phyloP scores from a whole-genome alignment of 306 rosid genomes.

The Vicia faba region DNA sequence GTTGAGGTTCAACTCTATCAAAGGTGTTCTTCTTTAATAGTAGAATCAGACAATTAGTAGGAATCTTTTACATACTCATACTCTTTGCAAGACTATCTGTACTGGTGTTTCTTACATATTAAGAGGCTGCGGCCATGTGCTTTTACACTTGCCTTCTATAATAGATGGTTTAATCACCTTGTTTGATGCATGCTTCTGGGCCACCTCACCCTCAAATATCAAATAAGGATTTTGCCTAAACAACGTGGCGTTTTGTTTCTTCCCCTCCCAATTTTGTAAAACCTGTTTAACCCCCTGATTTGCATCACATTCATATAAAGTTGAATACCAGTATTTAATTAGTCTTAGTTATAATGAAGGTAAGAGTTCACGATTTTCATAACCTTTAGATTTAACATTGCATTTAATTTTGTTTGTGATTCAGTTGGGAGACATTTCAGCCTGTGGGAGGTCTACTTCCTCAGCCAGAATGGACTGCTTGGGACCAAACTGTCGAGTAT shows the following conservation, averaged over 20 bases:
- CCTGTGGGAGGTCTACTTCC: conserved; percentile 97
- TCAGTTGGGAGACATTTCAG: conserved; percentile 99
- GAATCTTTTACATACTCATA: neutral
- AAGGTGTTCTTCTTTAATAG: neutral
- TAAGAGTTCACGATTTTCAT: conserved; percentile 11
- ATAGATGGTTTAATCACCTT: neutral
- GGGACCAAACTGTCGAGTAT: conserved; percentile 97
- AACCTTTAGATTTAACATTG: conserved; percentile 29
- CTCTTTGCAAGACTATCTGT: neutral
- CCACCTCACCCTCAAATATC: conserved; percentile 5
- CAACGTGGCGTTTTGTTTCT: neutral
- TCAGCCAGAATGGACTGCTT: conserved; percentile 99
- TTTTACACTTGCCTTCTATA: neutral
- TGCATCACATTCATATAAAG: conserved; percentile 17
- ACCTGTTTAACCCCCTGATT: conserved; percentile 24
- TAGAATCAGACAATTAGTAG: conserved; percentile 1
- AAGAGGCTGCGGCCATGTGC: neutral
- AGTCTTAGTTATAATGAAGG: conserved; percentile 17
- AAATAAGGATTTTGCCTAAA: conserved; percentile 23
- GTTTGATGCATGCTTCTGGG: conserved; percentile 6
- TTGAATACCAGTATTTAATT: conserved; percentile 14
- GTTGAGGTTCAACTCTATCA: neutral
- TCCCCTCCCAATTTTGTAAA: neutral
- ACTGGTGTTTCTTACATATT: neutral
- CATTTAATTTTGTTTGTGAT: conserved; percentile 34